phyloP scores from a whole-genome alignment of 306 rosid species.

The Betula pendula region DNA sequence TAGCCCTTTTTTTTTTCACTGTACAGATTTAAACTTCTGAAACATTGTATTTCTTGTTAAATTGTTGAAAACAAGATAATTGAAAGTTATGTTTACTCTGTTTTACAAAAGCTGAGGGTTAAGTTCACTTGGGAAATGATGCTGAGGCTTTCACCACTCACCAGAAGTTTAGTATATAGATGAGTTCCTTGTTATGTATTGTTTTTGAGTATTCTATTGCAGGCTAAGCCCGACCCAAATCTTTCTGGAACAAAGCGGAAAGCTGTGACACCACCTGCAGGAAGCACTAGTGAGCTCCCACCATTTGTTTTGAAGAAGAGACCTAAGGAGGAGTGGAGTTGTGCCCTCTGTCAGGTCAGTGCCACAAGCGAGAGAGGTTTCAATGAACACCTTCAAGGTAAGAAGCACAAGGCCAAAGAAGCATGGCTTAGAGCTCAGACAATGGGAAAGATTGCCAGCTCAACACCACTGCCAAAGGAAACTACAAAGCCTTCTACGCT shows the following conservation, averaged over 20 bases:
- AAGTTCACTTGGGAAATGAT: not conserved
- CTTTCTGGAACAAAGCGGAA: conserved; percentile 44
- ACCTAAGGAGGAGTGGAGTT: conserved; percentile 58
- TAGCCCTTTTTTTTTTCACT: not conserved
- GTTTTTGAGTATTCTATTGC: conserved; percentile 37
- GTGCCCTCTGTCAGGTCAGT: conserved; percentile 53
- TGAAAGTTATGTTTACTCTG: not conserved
- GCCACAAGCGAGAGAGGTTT: conserved; percentile 37
- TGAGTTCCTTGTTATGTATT: not conserved
- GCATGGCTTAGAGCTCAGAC: conserved; percentile 23
- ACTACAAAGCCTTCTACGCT: conserved; percentile 18
- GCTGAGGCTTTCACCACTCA: conserved; percentile 23
- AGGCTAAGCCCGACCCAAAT: conserved; percentile 57
- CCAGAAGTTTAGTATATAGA: not conserved
- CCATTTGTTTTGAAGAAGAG: conserved; percentile 38
- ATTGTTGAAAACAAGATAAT: not conserved
- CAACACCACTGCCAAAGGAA: conserved; percentile 15
- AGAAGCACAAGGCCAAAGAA: conserved; percentile 65
- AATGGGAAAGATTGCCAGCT: conserved; percentile 13
- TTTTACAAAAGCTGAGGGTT: not conserved
- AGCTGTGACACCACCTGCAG: conserved; percentile 21
- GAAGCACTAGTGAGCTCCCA: conserved; percentile 7
- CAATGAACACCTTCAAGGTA: conserved; percentile 55
- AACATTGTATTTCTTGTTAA: not conserved
- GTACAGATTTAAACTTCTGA: not conserved